Percentiles rank a stretch among this genome's conserved stretches.
Evolutionary conservation across 139 green algal species (phyloP).

Genomic region (Chloropicon primus): DNA sequence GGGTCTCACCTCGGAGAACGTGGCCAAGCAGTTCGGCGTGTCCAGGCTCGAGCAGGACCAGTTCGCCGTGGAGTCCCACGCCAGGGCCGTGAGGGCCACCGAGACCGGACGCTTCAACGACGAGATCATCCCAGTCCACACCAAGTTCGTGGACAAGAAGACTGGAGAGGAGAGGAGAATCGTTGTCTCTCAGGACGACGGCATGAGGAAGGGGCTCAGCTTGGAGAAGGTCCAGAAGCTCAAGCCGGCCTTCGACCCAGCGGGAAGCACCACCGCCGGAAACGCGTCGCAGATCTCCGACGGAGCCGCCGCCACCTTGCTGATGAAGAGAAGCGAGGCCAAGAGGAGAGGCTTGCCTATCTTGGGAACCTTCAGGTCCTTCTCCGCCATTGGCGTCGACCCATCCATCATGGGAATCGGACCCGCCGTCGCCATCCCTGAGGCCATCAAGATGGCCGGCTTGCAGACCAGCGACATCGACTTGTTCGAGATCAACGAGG

Average conservation of each 20-base stretch:
- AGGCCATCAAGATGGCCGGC: constrained; percentile 45
- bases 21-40: constrained; percentile 77
- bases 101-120: constrained; percentile 53
- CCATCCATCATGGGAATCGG: constrained; percentile 94
- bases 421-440: constrained; percentile 88
- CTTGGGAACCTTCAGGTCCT: constrained; percentile 80
- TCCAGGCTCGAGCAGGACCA: constrained; percentile 16
- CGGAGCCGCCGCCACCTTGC: constrained; percentile 72
- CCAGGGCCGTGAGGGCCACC: constrained; percentile 4
- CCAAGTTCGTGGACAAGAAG: constrained; percentile 38
- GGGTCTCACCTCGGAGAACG: constrained; percentile 97
- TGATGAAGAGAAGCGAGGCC: constrained; percentile 89
- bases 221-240: constrained; percentile 54
- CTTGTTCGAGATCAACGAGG: constrained; percentile 97
- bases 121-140: constrained; percentile 92
- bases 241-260: constrained; percentile 81
- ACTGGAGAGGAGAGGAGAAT: constrained; percentile 52
- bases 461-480: constrained; percentile 70
- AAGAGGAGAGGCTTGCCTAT: constrained; percentile 62
- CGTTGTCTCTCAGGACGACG: constrained; percentile 72
- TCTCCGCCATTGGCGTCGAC: constrained; percentile 82
- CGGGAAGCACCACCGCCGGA: constrained; percentile 84
- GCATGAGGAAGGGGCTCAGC: constrained; percentile 63
- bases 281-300: constrained; percentile 88
- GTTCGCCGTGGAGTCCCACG: constrained; percentile 65